Conservation (phyloP, 2,329 filamentous ascomycete genomes). For the Sporothrix pallida region DNA sequence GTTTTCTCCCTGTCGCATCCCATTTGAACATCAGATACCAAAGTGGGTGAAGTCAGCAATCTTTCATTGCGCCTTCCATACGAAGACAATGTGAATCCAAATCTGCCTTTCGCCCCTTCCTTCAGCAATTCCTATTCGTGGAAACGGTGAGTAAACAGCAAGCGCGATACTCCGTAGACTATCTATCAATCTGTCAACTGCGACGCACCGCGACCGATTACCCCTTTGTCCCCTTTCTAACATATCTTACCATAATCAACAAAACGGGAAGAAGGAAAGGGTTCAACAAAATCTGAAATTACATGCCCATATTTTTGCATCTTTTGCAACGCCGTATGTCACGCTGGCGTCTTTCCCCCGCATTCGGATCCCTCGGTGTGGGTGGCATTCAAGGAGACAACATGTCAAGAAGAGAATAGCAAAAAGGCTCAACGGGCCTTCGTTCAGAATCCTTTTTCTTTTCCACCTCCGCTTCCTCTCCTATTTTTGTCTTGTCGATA, state of each 20-base stretch:
- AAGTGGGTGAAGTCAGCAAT: neutral
- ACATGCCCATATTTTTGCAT: neutral
- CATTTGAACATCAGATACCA: neutral
- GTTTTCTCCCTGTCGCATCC: neutral
- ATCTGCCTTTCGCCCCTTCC: neutral
- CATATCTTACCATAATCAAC: neutral
- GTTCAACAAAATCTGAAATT: neutral
- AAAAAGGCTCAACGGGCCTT: conserved; percentile 9
- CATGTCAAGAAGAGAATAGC: neutral
- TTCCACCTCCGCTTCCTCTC: neutral
- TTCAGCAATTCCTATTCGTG: conserved; percentile 10
- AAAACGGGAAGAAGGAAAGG: conserved; percentile 3
- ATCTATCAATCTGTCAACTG: neutral
- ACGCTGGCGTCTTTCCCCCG: conserved; percentile 1
- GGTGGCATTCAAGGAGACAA: neutral
- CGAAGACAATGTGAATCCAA: neutral
- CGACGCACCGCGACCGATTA: neutral
- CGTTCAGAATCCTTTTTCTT: neutral
- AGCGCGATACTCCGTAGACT: neutral
- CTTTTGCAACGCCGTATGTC: neutral
- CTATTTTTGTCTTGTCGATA: conserved; percentile 8
- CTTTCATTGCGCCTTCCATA: neutral
- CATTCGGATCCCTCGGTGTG: conserved; percentile 14
- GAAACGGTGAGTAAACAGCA: neutral
- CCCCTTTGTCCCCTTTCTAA: conserved; percentile 6